Percentiles rank a stretch among this genome's conserved stretches.
Conservation (phyloP, 2,329 filamentous ascomycete species). For the Pseudocercospora macadamiae region DNA sequence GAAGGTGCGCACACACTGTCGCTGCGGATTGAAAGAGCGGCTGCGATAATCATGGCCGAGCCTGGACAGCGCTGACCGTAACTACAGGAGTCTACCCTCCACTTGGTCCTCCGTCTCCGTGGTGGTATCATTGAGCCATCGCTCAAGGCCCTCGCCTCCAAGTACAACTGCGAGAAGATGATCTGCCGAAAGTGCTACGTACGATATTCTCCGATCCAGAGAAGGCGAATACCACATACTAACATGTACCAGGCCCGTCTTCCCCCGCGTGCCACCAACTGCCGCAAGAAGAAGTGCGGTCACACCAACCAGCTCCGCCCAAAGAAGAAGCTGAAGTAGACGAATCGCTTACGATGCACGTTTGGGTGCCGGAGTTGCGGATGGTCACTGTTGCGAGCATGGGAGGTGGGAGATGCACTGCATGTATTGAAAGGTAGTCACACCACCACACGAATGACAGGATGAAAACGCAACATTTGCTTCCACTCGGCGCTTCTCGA, state of each 20-base stretch:
- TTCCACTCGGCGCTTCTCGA: slow-evolving; percentile 4
- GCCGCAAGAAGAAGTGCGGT: slow-evolving; percentile 99
- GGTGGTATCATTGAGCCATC: slow-evolving; percentile 99
- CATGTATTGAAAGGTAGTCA: slow-evolving; percentile 9
- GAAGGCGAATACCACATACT: slow-evolving; percentile 24
- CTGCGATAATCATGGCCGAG: neutral
- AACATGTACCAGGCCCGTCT: slow-evolving; percentile 66
- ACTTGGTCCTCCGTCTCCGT: slow-evolving; percentile 97
- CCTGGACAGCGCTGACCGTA: slow-evolving; percentile 22
- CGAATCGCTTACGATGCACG: slow-evolving; percentile 17
- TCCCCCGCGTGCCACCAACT: slow-evolving; percentile 98
- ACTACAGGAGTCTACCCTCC: slow-evolving; percentile 88
- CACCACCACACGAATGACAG: slow-evolving; percentile 12
- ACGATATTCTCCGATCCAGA: slow-evolving; percentile 43
- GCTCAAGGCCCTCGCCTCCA: slow-evolving; percentile 95
- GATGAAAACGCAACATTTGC: slow-evolving; percentile 8
- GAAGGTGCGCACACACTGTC: slow-evolving; percentile 68
- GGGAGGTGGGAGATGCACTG: slow-evolving; percentile 10
- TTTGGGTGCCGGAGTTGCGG: slow-evolving; percentile 19
- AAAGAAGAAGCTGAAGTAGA: slow-evolving; percentile 99
- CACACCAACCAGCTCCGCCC: slow-evolving; percentile 99
- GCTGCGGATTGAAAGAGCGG: neutral
- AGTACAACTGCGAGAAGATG: slow-evolving; percentile 99
- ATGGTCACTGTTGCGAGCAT: slow-evolving; percentile 14
- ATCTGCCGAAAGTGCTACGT: slow-evolving; percentile 99